Percentiles rank a stretch among this genome's conserved stretches.
Conservation (phyloP, 164 flowering plant genomes). For the Hamamelis virginiana region DNA sequence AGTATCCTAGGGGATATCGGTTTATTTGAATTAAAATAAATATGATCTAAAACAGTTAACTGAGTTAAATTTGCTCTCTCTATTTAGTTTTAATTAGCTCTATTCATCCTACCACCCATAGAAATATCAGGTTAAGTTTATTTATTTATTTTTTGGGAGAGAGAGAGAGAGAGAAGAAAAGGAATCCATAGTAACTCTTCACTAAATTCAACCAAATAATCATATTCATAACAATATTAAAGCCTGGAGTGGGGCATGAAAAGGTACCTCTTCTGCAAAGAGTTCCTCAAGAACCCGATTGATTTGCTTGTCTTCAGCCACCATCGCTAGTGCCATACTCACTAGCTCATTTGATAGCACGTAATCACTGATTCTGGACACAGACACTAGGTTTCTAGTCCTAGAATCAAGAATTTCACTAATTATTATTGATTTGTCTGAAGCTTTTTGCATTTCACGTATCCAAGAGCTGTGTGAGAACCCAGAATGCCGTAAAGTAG, state of each 20-base stretch:
- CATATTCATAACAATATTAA: not conserved
- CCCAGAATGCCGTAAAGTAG: conserved; percentile 49
- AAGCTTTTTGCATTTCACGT: conserved; percentile 95
- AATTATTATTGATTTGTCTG: conserved; percentile 80
- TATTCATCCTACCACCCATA: too few relatives aligned
- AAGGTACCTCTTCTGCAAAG: conserved; percentile 82
- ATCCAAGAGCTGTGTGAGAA: conserved; percentile 91
- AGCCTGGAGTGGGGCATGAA: not conserved
- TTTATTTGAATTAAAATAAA: too few relatives aligned
- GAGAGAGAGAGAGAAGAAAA: too few relatives aligned
- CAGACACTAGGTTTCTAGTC: conserved; percentile 88
- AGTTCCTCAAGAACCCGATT: conserved; percentile 95
- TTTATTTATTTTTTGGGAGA: too few relatives aligned
- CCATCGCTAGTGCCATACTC: conserved; percentile 97
- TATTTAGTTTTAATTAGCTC: too few relatives aligned
- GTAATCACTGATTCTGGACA: conserved; percentile 91
- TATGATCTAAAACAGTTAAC: too few relatives aligned
- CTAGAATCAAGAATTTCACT: conserved; percentile 94
- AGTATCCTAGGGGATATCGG: too few relatives aligned
- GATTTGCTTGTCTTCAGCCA: conserved; percentile 93
- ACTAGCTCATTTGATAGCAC: conserved; percentile 92
- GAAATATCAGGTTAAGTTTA: too few relatives aligned
- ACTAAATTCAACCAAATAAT: not conserved
- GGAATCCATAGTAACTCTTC: not conserved
- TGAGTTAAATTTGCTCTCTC: too few relatives aligned